Conservation (phyloP, 768 basidiomycete species). For the Termitomyces sp. region DNA sequence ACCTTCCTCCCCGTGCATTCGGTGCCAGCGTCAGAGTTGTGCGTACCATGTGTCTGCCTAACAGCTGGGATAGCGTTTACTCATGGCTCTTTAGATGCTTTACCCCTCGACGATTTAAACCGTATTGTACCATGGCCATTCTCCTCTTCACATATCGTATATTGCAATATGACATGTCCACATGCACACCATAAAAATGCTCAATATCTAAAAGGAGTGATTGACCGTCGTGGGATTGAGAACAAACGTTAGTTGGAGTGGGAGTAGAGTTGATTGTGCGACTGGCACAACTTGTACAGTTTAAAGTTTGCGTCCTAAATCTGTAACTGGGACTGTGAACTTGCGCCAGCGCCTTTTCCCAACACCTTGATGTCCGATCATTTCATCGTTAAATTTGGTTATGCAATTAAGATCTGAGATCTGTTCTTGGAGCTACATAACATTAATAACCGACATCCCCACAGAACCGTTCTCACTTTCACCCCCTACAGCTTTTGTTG, state of each 20-base stretch:
- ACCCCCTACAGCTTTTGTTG: neutral
- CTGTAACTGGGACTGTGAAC: neutral
- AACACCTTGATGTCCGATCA: neutral
- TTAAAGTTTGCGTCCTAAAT: neutral
- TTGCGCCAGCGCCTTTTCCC: neutral
- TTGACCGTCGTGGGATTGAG: neutral
- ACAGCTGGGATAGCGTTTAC: neutral
- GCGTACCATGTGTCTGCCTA: constrained; percentile 26
- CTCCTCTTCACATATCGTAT: constrained; percentile 30
- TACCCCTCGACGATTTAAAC: constrained; percentile 83
- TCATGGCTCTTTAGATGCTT: constrained; percentile 59
- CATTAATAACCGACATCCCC: no score
- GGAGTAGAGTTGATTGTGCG: no score
- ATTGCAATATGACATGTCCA: constrained; percentile 43
- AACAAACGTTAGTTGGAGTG: neutral
- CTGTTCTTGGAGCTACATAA: neutral
- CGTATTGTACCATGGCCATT: constrained; percentile 27
- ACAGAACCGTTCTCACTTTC: neutral
- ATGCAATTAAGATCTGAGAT: neutral
- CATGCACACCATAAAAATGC: constrained; percentile 19
- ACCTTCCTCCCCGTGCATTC: constrained; percentile 92
- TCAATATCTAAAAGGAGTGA: neutral
- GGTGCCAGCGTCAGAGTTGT: constrained; percentile 91
- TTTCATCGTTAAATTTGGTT: neutral
- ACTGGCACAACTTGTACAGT: neutral